Percentiles rank a stretch among this genome's conserved stretches.
phyloP scores from a whole-genome alignment of 179 eudicot species.

The Silene vulgaris region DNA sequence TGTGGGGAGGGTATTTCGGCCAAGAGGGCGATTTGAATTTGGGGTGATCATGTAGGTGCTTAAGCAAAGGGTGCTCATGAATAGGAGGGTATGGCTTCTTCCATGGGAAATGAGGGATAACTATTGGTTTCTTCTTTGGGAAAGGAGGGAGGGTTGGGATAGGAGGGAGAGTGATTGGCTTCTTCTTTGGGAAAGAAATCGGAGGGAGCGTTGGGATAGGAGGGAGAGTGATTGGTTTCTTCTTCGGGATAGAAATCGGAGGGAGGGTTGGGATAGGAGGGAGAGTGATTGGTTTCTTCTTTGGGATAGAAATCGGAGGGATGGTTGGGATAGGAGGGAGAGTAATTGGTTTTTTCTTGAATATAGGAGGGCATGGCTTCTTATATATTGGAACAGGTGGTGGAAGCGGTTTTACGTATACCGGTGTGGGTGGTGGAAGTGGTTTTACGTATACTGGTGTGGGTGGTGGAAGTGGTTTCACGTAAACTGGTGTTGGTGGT shows the following conservation, averaged over 20 bases:
- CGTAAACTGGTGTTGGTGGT: conserved; percentile 12
- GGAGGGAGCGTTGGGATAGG: conserved; percentile 25
- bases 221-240: conserved; percentile 17
- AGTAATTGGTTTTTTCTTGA: conserved; percentile 17
- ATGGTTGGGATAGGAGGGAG: conserved; percentile 21
- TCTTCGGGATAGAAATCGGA: conserved; percentile 16
- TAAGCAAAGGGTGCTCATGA: conserved; percentile 20
- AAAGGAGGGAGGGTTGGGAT: conserved; percentile 26
- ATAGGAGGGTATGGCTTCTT: conserved; percentile 27
- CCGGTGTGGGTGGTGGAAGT: conserved; percentile 19
- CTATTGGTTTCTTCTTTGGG: conserved; percentile 13
- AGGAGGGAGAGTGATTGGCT: conserved; percentile 18
- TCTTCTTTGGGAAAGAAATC: conserved; percentile 17
- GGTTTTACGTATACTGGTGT: conserved; percentile 22
- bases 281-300: conserved; percentile 16
- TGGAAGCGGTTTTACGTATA: conserved; percentile 20
- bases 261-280: conserved; percentile 26
- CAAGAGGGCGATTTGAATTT: conserved; percentile 17
- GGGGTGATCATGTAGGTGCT: conserved; percentile 15
- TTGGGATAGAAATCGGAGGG: conserved; percentile 20
- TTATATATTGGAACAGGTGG: conserved; percentile 4
- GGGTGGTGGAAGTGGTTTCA: conserved; percentile 30
- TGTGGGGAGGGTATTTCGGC: conserved; percentile 9
- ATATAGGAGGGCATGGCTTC: conserved; percentile 26
- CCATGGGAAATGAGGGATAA: conserved; percentile 16